These are phyloP conservation scores for Tetracladium marchalianum DNA, from an alignment of 495 filamentous ascomycete genomes.

Conservation along the genomic window DNA sequence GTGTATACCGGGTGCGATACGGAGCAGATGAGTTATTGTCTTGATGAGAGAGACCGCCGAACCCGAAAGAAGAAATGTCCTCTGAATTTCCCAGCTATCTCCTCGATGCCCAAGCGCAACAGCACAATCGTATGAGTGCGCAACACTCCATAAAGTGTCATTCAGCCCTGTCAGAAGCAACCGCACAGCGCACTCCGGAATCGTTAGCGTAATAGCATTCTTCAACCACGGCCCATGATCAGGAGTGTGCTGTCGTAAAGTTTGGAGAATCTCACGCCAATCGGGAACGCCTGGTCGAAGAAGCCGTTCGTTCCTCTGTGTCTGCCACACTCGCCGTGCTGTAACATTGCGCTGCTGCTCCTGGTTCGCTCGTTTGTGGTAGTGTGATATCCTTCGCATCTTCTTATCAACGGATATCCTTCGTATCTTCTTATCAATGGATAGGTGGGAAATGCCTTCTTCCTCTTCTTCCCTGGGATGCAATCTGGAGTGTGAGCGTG, in stretches of 20 bases:
- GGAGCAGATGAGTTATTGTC: conserved; percentile 5
- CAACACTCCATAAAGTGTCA: conserved; percentile 12
- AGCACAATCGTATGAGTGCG: conserved; percentile 5
- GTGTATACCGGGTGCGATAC: conserved; percentile 4
- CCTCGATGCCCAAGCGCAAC: conserved; percentile 4
- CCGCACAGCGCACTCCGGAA: conserved; percentile 3
- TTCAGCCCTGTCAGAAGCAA: conserved; percentile 5
- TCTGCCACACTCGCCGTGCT: not conserved
- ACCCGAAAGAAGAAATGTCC: conserved; percentile 12
- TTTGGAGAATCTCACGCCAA: conserved; percentile 11
- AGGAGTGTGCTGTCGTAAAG: conserved; percentile 5
- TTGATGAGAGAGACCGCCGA: conserved; percentile 5
- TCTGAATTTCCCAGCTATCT: not conserved
- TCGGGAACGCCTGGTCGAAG: conserved; percentile 2
- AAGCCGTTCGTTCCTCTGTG: not conserved
- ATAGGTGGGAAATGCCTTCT: no score
- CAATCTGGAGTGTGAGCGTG: no score
- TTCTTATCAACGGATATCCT: no score
- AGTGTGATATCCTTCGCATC: not conserved
- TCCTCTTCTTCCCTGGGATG: no score
- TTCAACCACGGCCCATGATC: conserved; percentile 7
- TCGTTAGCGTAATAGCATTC: conserved; percentile 1
- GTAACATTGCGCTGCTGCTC: not conserved
- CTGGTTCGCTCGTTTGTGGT: not conserved
- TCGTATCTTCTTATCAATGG: no score